Base-by-base conservation (phyloP, 2,329 filamentous ascomycete species). In the Fusarium acutatum region DNA sequence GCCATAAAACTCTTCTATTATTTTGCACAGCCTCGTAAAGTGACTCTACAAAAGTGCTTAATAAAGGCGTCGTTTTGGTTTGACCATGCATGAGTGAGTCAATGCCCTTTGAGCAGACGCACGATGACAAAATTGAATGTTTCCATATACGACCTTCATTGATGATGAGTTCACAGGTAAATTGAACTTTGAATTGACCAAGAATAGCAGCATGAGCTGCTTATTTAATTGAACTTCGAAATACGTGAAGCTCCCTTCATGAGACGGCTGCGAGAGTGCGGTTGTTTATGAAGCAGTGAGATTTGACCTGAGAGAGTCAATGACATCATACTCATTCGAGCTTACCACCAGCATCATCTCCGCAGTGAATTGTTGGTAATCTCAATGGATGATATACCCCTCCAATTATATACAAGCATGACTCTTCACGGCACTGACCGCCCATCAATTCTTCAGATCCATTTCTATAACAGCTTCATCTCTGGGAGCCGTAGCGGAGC, bases 401-500 rank as follows among this genome's bases (percentile, higher is more conserved):
- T 58, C 40, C 40, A 58, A 58, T 35, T n/a, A 18, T 11, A 18
- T 49, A n/a, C 40, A 35, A 49, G 20, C 26, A 28, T 40, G 15
- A 6, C 13, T 40, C 20, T 40, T 30, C 2, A 14, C 20, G 30
- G 50, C 50, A n/a, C 18, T 58, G 41, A n/a, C 35, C 35, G 47
- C 18, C 13, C 8, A 14, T 20, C 4, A 13, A 30, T 41, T 22
- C 30, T 15, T n/a, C 12, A 52, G 30, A 4, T 15, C 6, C 22
- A 30, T 41, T 26, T 34, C 40, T 53, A 24, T 41, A 41, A 60
- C 46, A 24, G 30, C 35, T 46, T 53, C 20, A 30, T 44, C n/a
- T 58, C 22, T 35, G 35, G 53, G 40, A 60, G 34, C 32, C 38
- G 43, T 28, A 53, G 56, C 47, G 65, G 65, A 68, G 22, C 65